Base-by-base conservation (phyloP, 2,329 filamentous ascomycete species). In the Anthostomella pinea region DNA sequence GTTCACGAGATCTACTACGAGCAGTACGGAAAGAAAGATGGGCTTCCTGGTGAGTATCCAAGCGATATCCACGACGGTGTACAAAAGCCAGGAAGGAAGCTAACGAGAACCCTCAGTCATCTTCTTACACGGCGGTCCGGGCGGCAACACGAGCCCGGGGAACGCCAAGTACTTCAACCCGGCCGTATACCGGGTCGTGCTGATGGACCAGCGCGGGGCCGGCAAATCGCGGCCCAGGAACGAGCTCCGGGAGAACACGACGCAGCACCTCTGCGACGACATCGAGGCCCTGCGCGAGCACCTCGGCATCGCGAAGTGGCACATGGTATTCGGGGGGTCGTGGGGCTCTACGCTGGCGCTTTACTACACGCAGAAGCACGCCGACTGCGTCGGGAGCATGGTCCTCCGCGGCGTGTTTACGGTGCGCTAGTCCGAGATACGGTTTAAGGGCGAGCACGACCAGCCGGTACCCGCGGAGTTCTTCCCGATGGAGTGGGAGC, bases 301-400 rank as follows among this genome's bases (percentile, higher is more conserved):
- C 34, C 54, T 72, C 6, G 35, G 54, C 1, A 64, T 72, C 19
- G 25, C 49, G 6, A 67, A 67, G 48, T 72, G 68, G 69, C 57
- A 64, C 23, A 38, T 63, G 26, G 62, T 72, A 4, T 73, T 70
- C 41, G 69, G 69, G 24, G 67, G 68, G 2, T 70, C 67, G 1
- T 72, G 69, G 69, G 69, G 69, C 21, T 66, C 64, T 3, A 68
- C 67, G 0, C 57, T 72, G 11, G 53, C 66, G 0, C 53, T 72
- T 1, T 57, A 64, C 16, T 72, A 72, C 46, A 54, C 69, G 1
- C 61, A 72, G 43, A 57, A 58, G 1, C 60, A 70, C 22, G 63
- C 69, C 1, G 52, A 60, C 1, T 47, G 48, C 9, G 62, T 67
- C 9, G 45, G 61, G 2, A 60, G 60, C 23, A 25, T 45, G 16